Conservation (phyloP, 2,329 filamentous ascomycete species). For the Volutella citrinella region DNA sequence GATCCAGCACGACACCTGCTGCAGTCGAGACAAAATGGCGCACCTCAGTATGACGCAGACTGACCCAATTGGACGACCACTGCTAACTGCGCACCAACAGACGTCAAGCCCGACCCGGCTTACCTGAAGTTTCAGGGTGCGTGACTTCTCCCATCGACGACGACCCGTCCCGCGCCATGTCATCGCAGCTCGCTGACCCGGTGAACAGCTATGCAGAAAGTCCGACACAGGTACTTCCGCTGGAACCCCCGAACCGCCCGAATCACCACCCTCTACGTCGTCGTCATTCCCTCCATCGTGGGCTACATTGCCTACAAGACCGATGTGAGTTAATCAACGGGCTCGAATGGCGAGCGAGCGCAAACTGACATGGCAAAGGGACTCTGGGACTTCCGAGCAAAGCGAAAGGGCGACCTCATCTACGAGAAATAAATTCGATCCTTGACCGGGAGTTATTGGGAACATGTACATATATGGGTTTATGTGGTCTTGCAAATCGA, state of each 20-base stretch:
- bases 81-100: slow-evolving; percentile 29
- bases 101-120: slow-evolving; percentile 41
- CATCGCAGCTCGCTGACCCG: slow-evolving; percentile 19
- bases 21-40: slow-evolving; percentile 33
- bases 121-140: slow-evolving; percentile 39
- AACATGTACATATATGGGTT: slow-evolving; percentile 43
- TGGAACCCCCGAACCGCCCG: slow-evolving; percentile 84
- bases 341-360: neutral
- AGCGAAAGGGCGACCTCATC: slow-evolving; percentile 83
- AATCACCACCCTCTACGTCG: slow-evolving; percentile 74
- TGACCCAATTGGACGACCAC: neutral
- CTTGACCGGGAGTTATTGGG: slow-evolving; percentile 11
- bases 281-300: slow-evolving; percentile 68
- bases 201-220: slow-evolving; percentile 70
- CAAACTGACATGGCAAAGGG: slow-evolving; percentile 56
- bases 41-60: slow-evolving; percentile 33
- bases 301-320: slow-evolving; percentile 73
- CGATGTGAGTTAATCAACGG: slow-evolving; percentile 64
- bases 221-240: slow-evolving; percentile 92
- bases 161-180: slow-evolving; percentile 9
- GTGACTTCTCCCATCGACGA: slow-evolving; percentile 22
- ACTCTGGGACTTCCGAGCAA: slow-evolving; percentile 79
- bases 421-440: slow-evolving; percentile 62
- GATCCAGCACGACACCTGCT: slow-evolving; percentile 20
- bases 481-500: no score